A percentile compares a stretch with the other conserved stretches of the same genome.
Conservation (phyloP, 1,139 yeast species). For the Candida sp. region DNA sequence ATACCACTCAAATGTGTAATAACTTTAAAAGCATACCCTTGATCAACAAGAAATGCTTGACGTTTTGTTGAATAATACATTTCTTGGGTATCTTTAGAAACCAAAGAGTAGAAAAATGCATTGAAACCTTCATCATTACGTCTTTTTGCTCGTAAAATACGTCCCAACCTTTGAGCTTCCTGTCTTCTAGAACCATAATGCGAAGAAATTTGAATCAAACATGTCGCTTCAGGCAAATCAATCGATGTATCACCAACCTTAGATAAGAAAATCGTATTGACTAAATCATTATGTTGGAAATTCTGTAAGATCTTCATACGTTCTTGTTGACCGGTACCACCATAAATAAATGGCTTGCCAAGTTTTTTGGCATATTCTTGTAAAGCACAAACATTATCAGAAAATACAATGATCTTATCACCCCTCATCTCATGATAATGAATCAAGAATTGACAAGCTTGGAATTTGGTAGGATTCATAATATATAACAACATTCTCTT, state of each 20-base stretch:
- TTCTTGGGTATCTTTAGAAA: constrained; percentile 97
- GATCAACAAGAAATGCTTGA: constrained; percentile 97
- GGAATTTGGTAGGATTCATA: constrained; percentile 99
- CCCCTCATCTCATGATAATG: constrained; percentile 98
- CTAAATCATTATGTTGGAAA: constrained; percentile 94
- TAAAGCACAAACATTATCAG: constrained; percentile 96
- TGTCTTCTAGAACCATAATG: constrained; percentile 99
- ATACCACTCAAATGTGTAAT: constrained; percentile 97
- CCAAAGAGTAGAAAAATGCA: constrained; percentile 94
- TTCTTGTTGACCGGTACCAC: constrained; percentile 98
- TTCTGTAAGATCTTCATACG: constrained; percentile 96
- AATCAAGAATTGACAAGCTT: constrained; percentile 94
- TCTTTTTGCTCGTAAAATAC: constrained; percentile 94
- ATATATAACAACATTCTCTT: constrained; percentile 92
- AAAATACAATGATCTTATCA: constrained; percentile 95
- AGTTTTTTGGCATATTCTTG: constrained; percentile 93
- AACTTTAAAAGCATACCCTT: constrained; percentile 98
- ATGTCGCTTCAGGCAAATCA: constrained; percentile 98
- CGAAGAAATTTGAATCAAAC: constrained; percentile 94
- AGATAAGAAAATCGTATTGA: constrained; percentile 91
- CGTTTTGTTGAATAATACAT: constrained; percentile 98
- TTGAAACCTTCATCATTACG: constrained; percentile 99
- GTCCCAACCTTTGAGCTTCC: constrained; percentile 95
- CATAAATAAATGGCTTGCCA: constrained; percentile 94
- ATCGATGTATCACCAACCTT: constrained; percentile 98